Evolutionary conservation across 805 yeast genomes (phyloP).

Genomic region (Candida golubevii): DNA sequence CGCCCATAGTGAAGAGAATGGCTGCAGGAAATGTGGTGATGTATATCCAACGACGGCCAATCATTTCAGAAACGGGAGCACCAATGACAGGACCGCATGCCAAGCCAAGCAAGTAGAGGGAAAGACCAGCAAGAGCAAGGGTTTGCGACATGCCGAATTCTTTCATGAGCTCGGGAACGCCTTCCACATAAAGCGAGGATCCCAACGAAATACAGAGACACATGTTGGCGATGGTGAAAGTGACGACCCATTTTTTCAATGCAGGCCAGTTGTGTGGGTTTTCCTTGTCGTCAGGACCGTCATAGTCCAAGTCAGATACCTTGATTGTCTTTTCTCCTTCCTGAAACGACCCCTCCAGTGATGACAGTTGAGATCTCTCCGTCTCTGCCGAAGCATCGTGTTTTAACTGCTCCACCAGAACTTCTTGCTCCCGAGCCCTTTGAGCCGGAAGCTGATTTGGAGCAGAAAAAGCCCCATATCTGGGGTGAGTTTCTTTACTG

Average conservation of each 20-base stretch:
- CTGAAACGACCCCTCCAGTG: slow-evolving; percentile 8
- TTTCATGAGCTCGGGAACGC: slow-evolving; percentile 50
- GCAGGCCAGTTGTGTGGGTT: slow-evolving; percentile 69
- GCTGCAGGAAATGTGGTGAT: slow-evolving; percentile 15
- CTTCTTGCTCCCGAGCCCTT: no score
- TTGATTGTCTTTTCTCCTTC: slow-evolving; percentile 6
- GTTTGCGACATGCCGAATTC: slow-evolving; percentile 55
- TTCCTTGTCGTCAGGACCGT: slow-evolving; percentile 53
- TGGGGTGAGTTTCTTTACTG: background rate
- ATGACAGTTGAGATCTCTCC: slow-evolving; percentile 5
- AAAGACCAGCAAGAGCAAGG: slow-evolving; percentile 61
- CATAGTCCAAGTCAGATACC: slow-evolving; percentile 46
- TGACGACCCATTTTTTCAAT: slow-evolving; percentile 59
- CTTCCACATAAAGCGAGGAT: slow-evolving; percentile 65
- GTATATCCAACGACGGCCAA: slow-evolving; percentile 17
- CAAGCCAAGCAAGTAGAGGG: slow-evolving; percentile 67
- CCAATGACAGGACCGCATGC: slow-evolving; percentile 67
- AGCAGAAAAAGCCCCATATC: no score
- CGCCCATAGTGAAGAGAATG: slow-evolving; percentile 20
- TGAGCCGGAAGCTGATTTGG: no score
- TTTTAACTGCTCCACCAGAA: slow-evolving; percentile 4
- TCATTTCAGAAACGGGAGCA: slow-evolving; percentile 46
- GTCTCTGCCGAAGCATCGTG: slow-evolving; percentile 8
- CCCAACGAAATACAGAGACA: slow-evolving; percentile 74
- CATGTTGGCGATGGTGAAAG: slow-evolving; percentile 54